Percentiles rank a stretch among this genome's conserved stretches.
These are phyloP conservation scores for Boletus sp. DNA, from an alignment of 1,284 basidiomycete species.

Conservation along the genomic window DNA sequence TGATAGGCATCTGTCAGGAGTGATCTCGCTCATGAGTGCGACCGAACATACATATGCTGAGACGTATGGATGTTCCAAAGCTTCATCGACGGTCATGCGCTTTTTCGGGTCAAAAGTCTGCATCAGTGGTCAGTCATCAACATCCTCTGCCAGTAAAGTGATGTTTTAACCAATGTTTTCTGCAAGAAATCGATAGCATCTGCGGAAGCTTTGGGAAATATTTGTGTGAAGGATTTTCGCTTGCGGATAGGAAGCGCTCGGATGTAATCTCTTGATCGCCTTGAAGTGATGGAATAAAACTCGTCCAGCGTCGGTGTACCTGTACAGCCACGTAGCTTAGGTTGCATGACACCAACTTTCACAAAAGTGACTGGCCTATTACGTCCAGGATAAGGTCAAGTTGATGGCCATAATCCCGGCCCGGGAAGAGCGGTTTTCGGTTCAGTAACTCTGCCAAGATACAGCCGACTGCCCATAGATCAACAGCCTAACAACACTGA, in stretches of 20 bases:
- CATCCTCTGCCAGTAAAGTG: not conserved
- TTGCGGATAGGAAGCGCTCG: slow-evolving; percentile 72
- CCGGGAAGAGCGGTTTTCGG: slow-evolving; percentile 80
- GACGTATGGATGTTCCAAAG: slow-evolving; percentile 75
- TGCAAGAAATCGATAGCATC: slow-evolving; percentile 82
- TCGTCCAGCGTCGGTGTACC: slow-evolving; percentile 83
- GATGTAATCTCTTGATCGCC: slow-evolving; percentile 82
- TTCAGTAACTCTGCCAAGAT: slow-evolving; percentile 85
- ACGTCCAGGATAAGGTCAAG: slow-evolving; percentile 83
- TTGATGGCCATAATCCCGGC: slow-evolving; percentile 86
- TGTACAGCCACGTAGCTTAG: slow-evolving; percentile 20
- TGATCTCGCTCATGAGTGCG: not conserved
- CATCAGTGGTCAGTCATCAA: slow-evolving; percentile 5
- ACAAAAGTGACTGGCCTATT: slow-evolving; percentile 46
- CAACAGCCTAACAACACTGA: slow-evolving; percentile 53
- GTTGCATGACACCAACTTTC: not conserved
- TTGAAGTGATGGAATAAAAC: slow-evolving; percentile 82
- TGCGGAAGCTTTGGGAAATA: slow-evolving; percentile 69
- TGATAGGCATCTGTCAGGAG: slow-evolving; percentile 7
- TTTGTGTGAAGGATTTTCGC: slow-evolving; percentile 51
- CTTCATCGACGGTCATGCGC: slow-evolving; percentile 81
- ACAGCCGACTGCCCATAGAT: slow-evolving; percentile 86
- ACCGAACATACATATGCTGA: slow-evolving; percentile 49
- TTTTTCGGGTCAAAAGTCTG: slow-evolving; percentile 84
- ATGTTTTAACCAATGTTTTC: slow-evolving; percentile 65